Evolutionary conservation across 1,284 basidiomycete species (phyloP).

Genomic region (Caloboletus firmus): DNA sequence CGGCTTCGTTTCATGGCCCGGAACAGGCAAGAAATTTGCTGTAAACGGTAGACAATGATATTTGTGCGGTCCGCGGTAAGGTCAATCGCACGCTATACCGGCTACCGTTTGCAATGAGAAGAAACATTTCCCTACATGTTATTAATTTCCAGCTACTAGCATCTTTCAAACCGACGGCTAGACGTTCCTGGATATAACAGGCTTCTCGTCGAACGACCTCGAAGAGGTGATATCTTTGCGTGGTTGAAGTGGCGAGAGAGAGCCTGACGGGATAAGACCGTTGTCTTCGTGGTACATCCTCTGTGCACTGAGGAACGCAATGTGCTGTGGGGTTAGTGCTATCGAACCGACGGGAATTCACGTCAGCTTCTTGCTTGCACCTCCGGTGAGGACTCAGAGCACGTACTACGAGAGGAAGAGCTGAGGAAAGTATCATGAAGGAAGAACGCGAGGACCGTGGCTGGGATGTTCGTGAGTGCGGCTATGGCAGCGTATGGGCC

Average conservation of each 20-base stretch:
- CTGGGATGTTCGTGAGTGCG: constrained; percentile 63
- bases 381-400: not conserved
- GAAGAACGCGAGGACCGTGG: constrained; percentile 50
- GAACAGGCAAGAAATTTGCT: constrained; percentile 14
- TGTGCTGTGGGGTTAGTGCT: constrained; percentile 25
- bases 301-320: constrained; percentile 17
- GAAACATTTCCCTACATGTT: not conserved
- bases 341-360: not conserved
- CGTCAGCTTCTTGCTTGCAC: constrained; percentile 5
- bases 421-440: constrained; percentile 54
- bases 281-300: constrained; percentile 25
- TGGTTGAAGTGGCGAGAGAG: constrained; percentile 13
- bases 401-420: constrained; percentile 28
- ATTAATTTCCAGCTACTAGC: not conserved
- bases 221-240: not conserved
- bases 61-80: not conserved
- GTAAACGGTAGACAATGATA: constrained; percentile 8
- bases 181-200: constrained; percentile 11
- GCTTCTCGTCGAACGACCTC: constrained; percentile 11
- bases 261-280: constrained; percentile 15
- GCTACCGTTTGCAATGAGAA: not conserved
- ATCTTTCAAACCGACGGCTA: constrained; percentile 12
- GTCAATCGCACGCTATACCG: not conserved
- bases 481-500: constrained; percentile 62
- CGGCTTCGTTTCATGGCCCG: not conserved